Base-by-base conservation (phyloP, 2,329 filamentous ascomycete species). In the Didymella arachidicola region DNA sequence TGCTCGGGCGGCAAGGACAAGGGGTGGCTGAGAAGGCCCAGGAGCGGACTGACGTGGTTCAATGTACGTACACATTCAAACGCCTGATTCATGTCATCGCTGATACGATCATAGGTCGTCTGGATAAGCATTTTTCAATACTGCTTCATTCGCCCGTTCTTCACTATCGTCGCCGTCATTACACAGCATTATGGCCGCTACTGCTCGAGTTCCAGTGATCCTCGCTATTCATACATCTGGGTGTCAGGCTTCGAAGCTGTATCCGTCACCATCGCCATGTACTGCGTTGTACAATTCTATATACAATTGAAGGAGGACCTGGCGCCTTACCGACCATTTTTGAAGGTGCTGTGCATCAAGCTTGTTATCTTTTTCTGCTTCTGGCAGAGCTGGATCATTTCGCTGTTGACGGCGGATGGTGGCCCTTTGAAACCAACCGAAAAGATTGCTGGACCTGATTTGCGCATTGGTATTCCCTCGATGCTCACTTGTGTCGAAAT, bases 291-390 rank as follows among this genome's bases (percentile, higher is more conserved):
- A 62, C 92, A 96, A 69, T 95, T 95, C 76, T 96, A 96, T 76
- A 76, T 90, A 29, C 91, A 96, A 75, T 81, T 95, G 44, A 87
- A 86, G 62, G 78, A 82, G 1, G 86, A 91, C 58, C 82, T 96
- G 26, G 82, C 83, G 7, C 84, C 88, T 53, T 86, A 96, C 72
- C 83, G 80, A 18, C 90, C 92, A 0, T 89, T 94, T 65, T 77
- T 94, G 64, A 96, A 96, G 77, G 87, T 96, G 26, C 73, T 92
- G 19, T 90, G 91, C 70, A 95, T 97, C 79, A 96, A 96, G 78
- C 83, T 96, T 27, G 92, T 96, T 71, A 92, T 96, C 70, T 96
- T 96, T 81, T 84, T 97, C 66, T 93, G 89, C 34, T 96, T 96
- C 77, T 96, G 92, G 92, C 92, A 97, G 72, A 72, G 63, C 32